Evolutionary conservation across 2,329 filamentous ascomycete genomes (phyloP).

Genomic region (Fusarium mexicanum): DNA sequence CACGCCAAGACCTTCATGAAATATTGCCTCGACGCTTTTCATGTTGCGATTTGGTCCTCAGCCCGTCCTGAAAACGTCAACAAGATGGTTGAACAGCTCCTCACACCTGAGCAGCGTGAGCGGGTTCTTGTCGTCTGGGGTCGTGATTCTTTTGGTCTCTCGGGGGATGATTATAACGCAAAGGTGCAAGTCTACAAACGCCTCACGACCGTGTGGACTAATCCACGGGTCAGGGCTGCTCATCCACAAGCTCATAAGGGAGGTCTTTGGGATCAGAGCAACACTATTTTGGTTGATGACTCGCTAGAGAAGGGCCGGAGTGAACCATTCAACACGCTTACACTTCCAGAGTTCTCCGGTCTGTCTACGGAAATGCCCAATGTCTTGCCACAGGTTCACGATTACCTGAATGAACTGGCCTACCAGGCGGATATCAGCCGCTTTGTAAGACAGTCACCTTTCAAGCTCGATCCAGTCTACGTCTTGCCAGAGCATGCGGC

Average conservation of each 20-base stretch:
- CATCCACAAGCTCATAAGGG: slow-evolving; percentile 55
- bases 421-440: slow-evolving; percentile 69
- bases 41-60: slow-evolving; percentile 91
- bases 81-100: slow-evolving; percentile 72
- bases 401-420: slow-evolving; percentile 67
- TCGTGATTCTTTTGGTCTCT: slow-evolving; percentile 79
- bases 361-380: slow-evolving; percentile 50
- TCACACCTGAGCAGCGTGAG: slow-evolving; percentile 62
- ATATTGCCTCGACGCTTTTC: slow-evolving; percentile 79
- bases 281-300: slow-evolving; percentile 93
- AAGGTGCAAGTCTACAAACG: slow-evolving; percentile 93
- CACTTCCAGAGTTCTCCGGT: slow-evolving; percentile 79
- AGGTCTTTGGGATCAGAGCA: slow-evolving; percentile 77
- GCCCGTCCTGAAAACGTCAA: slow-evolving; percentile 78
- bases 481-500: slow-evolving; percentile 1
- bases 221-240: slow-evolving; percentile 53
- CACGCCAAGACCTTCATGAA: slow-evolving; percentile 74
- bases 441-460: slow-evolving; percentile 64
- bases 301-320: slow-evolving; percentile 79
- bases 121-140: slow-evolving; percentile 78
- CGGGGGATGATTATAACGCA: slow-evolving; percentile 67
- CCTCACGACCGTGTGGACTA: slow-evolving; percentile 75
- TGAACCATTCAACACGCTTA: slow-evolving; percentile 85
- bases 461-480: slow-evolving; percentile 51
- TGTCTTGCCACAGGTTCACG: slow-evolving; percentile 67